These are phyloP conservation scores for Arabis alpina DNA, from an alignment of 345 rosid species.

Conservation along the genomic window DNA sequence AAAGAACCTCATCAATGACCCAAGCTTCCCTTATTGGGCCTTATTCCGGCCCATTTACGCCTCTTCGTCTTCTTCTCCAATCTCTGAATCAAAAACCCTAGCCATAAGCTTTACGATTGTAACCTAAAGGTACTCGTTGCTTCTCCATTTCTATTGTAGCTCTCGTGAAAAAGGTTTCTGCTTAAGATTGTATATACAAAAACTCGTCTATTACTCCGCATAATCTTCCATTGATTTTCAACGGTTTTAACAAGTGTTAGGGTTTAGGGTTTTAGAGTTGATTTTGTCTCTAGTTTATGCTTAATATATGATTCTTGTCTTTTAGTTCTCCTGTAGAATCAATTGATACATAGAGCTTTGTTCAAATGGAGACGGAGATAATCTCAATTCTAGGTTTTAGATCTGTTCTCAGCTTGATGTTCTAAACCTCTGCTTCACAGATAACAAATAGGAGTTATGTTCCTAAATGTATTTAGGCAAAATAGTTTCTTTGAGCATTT, in stretches of 20 bases:
- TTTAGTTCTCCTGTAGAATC: background rate
- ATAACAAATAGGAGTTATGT: too few relatives aligned
- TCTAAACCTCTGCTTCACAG: too few relatives aligned
- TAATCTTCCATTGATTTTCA: too few relatives aligned
- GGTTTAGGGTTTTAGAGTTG: too few relatives aligned
- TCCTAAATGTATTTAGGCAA: too few relatives aligned
- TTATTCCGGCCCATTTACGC: background rate
- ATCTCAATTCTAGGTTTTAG: too few relatives aligned
- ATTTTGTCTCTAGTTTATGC: background rate
- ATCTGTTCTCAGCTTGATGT: too few relatives aligned
- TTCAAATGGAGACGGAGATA: constrained; percentile 24
- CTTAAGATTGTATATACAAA: background rate
- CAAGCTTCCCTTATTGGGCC: constrained; percentile 1
- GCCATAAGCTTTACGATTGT: background rate
- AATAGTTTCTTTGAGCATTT: too few relatives aligned
- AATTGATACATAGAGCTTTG: background rate
- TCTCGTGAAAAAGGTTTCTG: background rate
- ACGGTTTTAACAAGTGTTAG: too few relatives aligned
- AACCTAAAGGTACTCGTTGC: constrained; percentile 8
- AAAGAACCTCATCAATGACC: too few relatives aligned
- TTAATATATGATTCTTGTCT: background rate
- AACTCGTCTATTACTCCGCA: too few relatives aligned
- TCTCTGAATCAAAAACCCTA: constrained; percentile 8
- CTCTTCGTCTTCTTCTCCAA: background rate
- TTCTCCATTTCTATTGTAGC: background rate